Evolutionary conservation across 257 asterid genomes (phyloP).

Genomic region (Solanum medicagineum): DNA sequence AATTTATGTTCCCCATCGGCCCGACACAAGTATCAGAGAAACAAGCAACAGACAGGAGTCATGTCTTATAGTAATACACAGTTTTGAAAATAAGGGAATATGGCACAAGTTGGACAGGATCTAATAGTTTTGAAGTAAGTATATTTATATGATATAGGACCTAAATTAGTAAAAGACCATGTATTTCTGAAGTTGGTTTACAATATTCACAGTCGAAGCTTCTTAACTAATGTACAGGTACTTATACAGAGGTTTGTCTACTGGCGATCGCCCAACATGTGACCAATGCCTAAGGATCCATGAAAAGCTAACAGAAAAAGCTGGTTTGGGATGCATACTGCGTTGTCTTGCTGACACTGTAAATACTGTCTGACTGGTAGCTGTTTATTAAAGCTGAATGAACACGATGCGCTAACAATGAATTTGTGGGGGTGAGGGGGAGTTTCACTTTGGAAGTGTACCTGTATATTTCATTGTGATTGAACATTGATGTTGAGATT

Average conservation of each 20-base stretch:
- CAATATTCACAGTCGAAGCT: neutral
- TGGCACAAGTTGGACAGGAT: neutral
- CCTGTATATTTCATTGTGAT: neutral
- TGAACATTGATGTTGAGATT: neutral
- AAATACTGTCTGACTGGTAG: conserved; percentile 43
- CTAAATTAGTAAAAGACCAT: neutral
- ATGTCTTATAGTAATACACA: neutral
- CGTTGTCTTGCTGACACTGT: conserved; percentile 81
- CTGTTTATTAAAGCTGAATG: neutral
- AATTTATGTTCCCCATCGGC: neutral
- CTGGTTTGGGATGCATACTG: conserved; percentile 92
- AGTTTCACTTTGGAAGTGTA: neutral
- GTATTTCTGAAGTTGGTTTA: neutral
- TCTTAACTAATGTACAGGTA: conserved; percentile 39
- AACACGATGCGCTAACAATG: neutral
- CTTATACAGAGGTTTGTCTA: conserved; percentile 83
- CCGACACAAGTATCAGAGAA: neutral
- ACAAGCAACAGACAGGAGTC: neutral
- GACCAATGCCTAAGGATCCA: conserved; percentile 89
- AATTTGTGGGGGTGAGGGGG: no score
- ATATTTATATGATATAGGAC: neutral
- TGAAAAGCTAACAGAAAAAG: conserved; percentile 85
- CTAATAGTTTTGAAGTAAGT: neutral
- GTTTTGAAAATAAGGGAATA: neutral
- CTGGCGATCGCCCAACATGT: conserved; percentile 98